A percentile compares a stretch with the other conserved stretches of the same genome.
phyloP scores from a whole-genome alignment of 2,329 filamentous ascomycete species.

The Apiospora koreana region DNA sequence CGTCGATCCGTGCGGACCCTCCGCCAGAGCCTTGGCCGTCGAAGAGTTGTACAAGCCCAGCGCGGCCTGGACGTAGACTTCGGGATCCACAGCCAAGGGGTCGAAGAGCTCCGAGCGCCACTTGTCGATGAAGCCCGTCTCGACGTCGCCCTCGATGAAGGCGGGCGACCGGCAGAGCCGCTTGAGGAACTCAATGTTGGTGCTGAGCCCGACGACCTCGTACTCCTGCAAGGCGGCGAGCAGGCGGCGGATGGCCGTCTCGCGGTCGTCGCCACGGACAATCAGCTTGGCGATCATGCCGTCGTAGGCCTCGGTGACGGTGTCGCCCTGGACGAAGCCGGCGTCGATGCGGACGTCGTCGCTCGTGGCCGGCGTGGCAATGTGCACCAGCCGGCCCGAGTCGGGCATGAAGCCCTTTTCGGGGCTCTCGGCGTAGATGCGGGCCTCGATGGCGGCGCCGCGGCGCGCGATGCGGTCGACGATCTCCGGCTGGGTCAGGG shows the following conservation, averaged over 20 bases:
- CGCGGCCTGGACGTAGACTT: constrained; percentile 85
- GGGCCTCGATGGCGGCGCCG: constrained; percentile 90
- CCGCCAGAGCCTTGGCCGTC: constrained; percentile 26
- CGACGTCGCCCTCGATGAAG: constrained; percentile 85
- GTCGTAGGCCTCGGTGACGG: constrained; percentile 92
- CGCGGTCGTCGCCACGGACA: constrained; percentile 76
- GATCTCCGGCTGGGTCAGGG: constrained; percentile 62
- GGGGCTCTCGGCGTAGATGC: constrained; percentile 96
- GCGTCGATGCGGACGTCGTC: constrained; percentile 87
- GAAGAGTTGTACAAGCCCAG: constrained; percentile 67
- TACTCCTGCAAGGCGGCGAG: constrained; percentile 81
- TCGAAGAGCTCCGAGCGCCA: constrained; percentile 78
- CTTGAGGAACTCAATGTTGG: constrained; percentile 97
- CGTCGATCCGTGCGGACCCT: constrained; percentile 42
- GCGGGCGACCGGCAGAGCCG: constrained; percentile 77
- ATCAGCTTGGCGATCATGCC: constrained; percentile 99
- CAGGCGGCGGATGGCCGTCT: constrained; percentile 81
- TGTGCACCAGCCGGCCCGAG: constrained; percentile 83
- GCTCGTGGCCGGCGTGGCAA: constrained; percentile 69
- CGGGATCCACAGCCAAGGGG: constrained; percentile 60
- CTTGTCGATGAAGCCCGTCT: constrained; percentile 96
- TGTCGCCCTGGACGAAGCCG: constrained; percentile 88
- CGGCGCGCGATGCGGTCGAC: constrained; percentile 72
- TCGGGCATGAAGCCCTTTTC: constrained; percentile 91
- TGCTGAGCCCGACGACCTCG: constrained; percentile 88